A percentile compares a stretch with the other conserved stretches of the same genome.
These are phyloP conservation scores for Leccinellum albellum DNA, from an alignment of 768 basidiomycete species.

Conservation along the genomic window DNA sequence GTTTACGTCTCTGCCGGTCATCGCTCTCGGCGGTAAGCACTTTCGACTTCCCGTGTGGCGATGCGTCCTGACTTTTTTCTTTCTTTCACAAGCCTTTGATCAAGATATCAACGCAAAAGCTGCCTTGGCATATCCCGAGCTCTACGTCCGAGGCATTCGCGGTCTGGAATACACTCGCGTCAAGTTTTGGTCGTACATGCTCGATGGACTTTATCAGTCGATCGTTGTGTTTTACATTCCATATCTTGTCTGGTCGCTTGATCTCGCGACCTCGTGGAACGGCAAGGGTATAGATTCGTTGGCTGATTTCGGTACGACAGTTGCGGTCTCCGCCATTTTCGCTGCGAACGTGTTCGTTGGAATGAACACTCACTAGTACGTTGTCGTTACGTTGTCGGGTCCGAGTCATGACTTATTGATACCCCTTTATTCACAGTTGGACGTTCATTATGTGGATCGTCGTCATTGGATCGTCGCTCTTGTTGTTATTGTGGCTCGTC, in stretches of 20 bases:
- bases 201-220: slow-evolving; percentile 92
- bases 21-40: slow-evolving; percentile 72
- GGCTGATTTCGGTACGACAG: slow-evolving; percentile 88
- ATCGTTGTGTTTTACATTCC: slow-evolving; percentile 84
- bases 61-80: not conserved
- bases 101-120: slow-evolving; percentile 91
- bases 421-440: slow-evolving; percentile 49
- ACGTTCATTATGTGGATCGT: slow-evolving; percentile 82
- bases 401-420: not conserved
- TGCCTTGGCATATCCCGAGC: slow-evolving; percentile 87
- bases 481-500: slow-evolving; percentile 84
- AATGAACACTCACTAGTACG: slow-evolving; percentile 85
- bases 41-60: too few relatives aligned
- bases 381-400: slow-evolving; percentile 20
- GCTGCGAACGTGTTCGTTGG: slow-evolving; percentile 89
- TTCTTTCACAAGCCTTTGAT: slow-evolving; percentile 61
- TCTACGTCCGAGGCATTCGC: slow-evolving; percentile 93
- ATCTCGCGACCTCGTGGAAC: slow-evolving; percentile 66
- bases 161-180: slow-evolving; percentile 88
- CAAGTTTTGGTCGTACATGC: slow-evolving; percentile 95
- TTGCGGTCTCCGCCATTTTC: slow-evolving; percentile 82
- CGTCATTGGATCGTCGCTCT: slow-evolving; percentile 72
- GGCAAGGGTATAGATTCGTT: slow-evolving; percentile 77
- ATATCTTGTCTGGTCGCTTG: slow-evolving; percentile 67
- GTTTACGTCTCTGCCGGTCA: slow-evolving; percentile 93